These are phyloP conservation scores for Talaromyces verruculosus DNA, from an alignment of 2,329 filamentous ascomycete genomes.

Conservation along the genomic window DNA sequence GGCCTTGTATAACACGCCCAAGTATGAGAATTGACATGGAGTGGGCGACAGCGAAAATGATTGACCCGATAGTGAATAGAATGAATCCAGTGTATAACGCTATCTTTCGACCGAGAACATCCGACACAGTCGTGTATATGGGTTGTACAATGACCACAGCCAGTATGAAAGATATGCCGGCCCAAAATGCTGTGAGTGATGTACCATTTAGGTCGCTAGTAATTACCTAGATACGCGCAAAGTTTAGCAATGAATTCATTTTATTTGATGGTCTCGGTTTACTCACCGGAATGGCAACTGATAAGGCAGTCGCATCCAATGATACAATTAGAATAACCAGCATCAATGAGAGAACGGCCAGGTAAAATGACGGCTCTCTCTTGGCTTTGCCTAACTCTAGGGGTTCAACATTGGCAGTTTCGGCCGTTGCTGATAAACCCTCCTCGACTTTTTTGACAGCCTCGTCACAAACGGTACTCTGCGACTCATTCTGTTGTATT, in stretches of 20 bases:
- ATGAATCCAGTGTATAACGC: constrained; percentile 43
- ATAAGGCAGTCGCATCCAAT: constrained; percentile 8
- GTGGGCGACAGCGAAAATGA: constrained; percentile 51
- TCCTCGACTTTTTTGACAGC: background rate
- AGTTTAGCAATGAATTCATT: background rate
- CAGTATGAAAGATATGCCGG: constrained; percentile 67
- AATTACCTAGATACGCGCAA: constrained; percentile 41
- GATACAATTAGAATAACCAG: constrained; percentile 30
- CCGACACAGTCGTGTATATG: constrained; percentile 51
- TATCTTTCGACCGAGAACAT: constrained; percentile 54
- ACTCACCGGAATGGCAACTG: constrained; percentile 13
- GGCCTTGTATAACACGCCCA: constrained; percentile 56
- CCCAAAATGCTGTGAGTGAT: constrained; percentile 67
- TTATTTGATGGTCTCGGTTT: background rate
- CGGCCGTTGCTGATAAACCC: background rate
- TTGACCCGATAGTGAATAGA: constrained; percentile 55
- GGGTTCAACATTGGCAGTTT: background rate
- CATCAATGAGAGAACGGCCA: constrained; percentile 27
- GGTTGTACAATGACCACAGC: constrained; percentile 58
- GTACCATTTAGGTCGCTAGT: constrained; percentile 52
- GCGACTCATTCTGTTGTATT: background rate
- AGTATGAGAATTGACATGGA: constrained; percentile 52
- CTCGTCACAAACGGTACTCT: background rate
- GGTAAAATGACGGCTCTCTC: background rate
- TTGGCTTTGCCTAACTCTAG: background rate